Evolutionary conservation across 768 basidiomycete species (phyloP).

Genomic region (Lyophyllum semitale): DNA sequence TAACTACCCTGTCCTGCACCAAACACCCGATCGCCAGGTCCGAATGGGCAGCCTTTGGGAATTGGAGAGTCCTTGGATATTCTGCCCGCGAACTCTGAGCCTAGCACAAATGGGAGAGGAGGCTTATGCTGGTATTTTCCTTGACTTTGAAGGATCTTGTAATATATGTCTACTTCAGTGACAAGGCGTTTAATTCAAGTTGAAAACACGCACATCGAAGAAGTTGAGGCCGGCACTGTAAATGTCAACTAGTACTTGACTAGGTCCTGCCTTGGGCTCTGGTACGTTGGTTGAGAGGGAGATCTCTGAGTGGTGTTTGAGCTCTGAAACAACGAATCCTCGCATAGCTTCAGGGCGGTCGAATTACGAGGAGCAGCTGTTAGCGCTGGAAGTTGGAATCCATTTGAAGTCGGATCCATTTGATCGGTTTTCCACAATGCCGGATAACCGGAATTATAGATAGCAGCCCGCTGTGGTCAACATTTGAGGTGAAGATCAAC

Average conservation of each 20-base stretch:
- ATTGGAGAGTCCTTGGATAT: conserved; percentile 73
- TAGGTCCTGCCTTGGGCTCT: conserved; percentile 51
- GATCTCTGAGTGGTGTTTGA: conserved; percentile 69
- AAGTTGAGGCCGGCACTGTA: conserved; percentile 79
- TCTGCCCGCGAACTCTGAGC: conserved; percentile 82
- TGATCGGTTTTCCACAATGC: not conserved
- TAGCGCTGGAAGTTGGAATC: too few species aligned
- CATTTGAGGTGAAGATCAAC: too few species aligned
- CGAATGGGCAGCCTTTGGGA: conserved; percentile 75
- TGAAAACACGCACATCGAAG: conserved; percentile 53
- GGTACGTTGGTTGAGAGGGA: conserved; percentile 52
- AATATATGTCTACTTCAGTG: conserved; percentile 9
- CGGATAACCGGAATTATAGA: not conserved
- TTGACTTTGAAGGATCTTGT: conserved; percentile 80
- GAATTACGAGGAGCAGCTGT: not conserved
- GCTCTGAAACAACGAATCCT: conserved; percentile 73
- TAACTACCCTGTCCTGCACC: conserved; percentile 80
- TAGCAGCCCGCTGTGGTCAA: not conserved
- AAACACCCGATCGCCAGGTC: conserved; percentile 86
- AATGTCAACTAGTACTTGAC: conserved; percentile 74
- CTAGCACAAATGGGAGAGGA: conserved; percentile 82
- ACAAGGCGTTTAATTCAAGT: not conserved
- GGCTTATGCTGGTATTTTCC: conserved; percentile 90
- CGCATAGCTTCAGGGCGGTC: conserved; percentile 53
- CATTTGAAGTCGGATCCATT: not conserved